phyloP scores from a whole-genome alignment of 306 rosid genomes.

The Citrullus colocynthis region DNA sequence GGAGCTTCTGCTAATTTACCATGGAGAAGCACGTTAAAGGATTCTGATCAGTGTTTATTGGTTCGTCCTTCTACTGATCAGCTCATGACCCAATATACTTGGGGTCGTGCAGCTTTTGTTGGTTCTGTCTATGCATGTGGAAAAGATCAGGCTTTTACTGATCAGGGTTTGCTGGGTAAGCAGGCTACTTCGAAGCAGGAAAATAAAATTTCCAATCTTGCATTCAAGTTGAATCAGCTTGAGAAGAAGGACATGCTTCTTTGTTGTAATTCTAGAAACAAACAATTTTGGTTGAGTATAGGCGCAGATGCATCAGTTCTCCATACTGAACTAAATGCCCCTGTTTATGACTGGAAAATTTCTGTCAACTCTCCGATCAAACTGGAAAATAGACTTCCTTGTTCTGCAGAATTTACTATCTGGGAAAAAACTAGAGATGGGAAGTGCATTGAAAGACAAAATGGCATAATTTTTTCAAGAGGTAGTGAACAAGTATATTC shows the following conservation, averaged over 20 bases:
- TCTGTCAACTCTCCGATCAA: slow-evolving; percentile 73
- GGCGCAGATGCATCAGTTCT: slow-evolving; percentile 90
- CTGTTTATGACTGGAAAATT: slow-evolving; percentile 93
- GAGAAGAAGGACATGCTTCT: slow-evolving; percentile 84
- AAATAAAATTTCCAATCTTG: slow-evolving; percentile 27
- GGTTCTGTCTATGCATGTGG: slow-evolving; percentile 65
- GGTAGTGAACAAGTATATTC: slow-evolving; percentile 68
- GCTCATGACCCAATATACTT: slow-evolving; percentile 42
- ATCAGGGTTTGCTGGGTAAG: slow-evolving; percentile 43
- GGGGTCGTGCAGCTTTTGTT: slow-evolving; percentile 51
- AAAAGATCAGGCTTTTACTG: slow-evolving; percentile 52
- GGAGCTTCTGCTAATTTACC: slow-evolving; percentile 61
- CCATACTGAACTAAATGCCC: slow-evolving; percentile 79
- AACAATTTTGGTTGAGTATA: slow-evolving; percentile 70
- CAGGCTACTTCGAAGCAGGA: slow-evolving; percentile 26
- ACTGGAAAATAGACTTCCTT: slow-evolving; percentile 88
- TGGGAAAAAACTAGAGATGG: slow-evolving; percentile 71
- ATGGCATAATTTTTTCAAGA: slow-evolving; percentile 57
- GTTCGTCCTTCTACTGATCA: slow-evolving; percentile 54
- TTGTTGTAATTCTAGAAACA: slow-evolving; percentile 50
- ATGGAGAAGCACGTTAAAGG: slow-evolving; percentile 70
- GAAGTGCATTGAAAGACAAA: slow-evolving; percentile 45
- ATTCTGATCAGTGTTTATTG: slow-evolving; percentile 59
- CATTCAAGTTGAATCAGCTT: slow-evolving; percentile 69
- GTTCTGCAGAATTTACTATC: slow-evolving; percentile 69